phyloP scores from a whole-genome alignment of 2,329 filamentous ascomycete genomes.

The Xylaria sp. region DNA sequence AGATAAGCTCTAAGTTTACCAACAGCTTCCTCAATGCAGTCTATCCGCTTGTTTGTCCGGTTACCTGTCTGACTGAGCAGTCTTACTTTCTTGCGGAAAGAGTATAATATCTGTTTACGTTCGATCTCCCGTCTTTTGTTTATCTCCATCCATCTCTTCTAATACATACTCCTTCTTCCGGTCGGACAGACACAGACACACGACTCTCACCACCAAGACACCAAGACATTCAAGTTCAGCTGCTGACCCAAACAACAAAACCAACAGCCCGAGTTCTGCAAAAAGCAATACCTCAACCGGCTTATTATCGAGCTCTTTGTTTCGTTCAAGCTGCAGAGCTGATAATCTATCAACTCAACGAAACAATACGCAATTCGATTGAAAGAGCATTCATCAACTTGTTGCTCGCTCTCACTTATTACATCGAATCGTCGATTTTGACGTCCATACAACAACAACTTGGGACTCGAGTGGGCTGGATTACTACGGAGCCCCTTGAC shows the following conservation, averaged over 20 bases:
- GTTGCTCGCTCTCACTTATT: neutral
- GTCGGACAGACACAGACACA: neutral
- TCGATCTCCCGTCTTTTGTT: too few species aligned
- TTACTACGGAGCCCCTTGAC: conserved; percentile 7
- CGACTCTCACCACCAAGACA: neutral
- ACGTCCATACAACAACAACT: neutral
- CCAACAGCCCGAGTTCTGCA: neutral
- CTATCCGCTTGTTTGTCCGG: too few species aligned
- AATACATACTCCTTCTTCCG: neutral
- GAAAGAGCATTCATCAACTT: neutral
- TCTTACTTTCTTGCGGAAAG: too few species aligned
- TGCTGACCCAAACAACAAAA: conserved; percentile 9
- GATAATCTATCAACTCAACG: too few species aligned
- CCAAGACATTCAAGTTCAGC: neutral
- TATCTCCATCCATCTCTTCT: too few species aligned
- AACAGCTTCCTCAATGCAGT: too few species aligned
- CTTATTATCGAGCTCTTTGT: too few species aligned
- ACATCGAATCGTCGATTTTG: neutral
- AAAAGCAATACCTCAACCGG: neutral
- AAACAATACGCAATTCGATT: neutral
- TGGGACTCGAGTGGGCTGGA: conserved; percentile 1
- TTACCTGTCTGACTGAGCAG: too few species aligned
- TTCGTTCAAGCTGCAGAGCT: too few species aligned
- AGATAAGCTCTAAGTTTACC: too few species aligned
- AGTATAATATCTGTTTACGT: conserved; percentile 3